Evolutionary conservation across 2,329 filamentous ascomycete species (phyloP), one percentile per base, ranked within the genome.

Genomic region (Aspergillus luchuensis): DNA sequence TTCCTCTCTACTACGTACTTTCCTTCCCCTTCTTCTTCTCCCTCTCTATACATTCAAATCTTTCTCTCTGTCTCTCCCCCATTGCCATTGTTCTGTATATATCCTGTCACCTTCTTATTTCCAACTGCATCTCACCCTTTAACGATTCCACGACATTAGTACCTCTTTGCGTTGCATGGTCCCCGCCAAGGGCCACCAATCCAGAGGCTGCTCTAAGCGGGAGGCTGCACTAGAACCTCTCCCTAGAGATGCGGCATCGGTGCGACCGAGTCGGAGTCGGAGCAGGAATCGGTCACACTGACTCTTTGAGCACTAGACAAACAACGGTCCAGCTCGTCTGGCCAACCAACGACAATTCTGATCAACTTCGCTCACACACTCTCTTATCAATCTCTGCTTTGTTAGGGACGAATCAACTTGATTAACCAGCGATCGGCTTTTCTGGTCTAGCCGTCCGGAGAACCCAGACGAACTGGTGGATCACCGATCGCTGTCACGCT

Each of bases 181-280:
- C 23, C 10, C 10, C 45, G 15, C 45, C 10, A 28, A 15, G 3
- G 21, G 21, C 45, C 15, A 28, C 45, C 45, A 48, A 48, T 48
- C 45, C 19, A 2, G 11, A 15, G 5, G 13, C 33, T 36, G 21
- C 23, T 8, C 23, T 10, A 23, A 13, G 25, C 45, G 45, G 45
- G 45, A 45, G 19, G 41, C 41, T 45, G 41, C 41, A 23, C 41
- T 49, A 49, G 45, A 48, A 7, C 25, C 23, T 23, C 21, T 8
- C 13, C 19, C 49, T 30, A 36, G 28, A 23, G 15, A 19, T 21
- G 50, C 21, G 21, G 38, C 30, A 19, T 23, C 33, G 8, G 51
- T 54, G 56, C 19, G 52, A 53, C 21, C 13, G 8, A 21, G 53
- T 56, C 53, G 33, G 53, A 55, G 57, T 63, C 60, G 58, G 52